phyloP scores from a whole-genome alignment of 2,329 filamentous ascomycete genomes.

The Lasiodiplodia sp. region DNA sequence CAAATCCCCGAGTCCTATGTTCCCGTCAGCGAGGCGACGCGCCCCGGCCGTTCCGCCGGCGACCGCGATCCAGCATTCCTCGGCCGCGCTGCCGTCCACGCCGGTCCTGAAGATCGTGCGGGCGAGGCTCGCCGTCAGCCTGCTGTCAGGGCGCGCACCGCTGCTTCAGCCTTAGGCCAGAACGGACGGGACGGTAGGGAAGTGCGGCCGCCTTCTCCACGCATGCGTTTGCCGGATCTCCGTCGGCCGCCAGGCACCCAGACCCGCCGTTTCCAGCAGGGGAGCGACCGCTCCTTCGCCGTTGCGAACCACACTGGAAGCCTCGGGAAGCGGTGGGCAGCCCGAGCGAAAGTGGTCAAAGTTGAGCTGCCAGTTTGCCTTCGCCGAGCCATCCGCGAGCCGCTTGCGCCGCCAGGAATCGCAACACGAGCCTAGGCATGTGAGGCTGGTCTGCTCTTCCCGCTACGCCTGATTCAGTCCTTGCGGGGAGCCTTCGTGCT shows the following conservation, averaged over 20 bases:
- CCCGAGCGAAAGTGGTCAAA: conserved; percentile 9
- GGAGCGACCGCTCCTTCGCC: conserved; percentile 8
- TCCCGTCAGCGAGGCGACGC: background rate
- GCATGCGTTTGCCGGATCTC: conserved; percentile 1
- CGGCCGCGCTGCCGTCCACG: background rate
- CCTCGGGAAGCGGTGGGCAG: conserved; percentile 4
- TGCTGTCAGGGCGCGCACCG: background rate
- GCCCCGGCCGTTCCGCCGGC: background rate
- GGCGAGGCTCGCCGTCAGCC: background rate
- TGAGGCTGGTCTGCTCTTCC: conserved; percentile 14
- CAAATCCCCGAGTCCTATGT: background rate
- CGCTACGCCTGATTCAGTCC: conserved; percentile 17
- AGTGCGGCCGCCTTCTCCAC: conserved; percentile 3
- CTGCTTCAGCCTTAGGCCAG: conserved; percentile 15
- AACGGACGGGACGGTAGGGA: conserved; percentile 2
- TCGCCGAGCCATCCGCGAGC: conserved; percentile 24
- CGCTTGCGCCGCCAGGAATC: conserved; percentile 11
- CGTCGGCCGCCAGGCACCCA: background rate
- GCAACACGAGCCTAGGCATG: conserved; percentile 12
- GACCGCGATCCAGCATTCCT: conserved; percentile 10
- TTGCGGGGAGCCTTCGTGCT: conserved; percentile 12
- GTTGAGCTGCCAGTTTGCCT: conserved; percentile 11
- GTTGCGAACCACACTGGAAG: background rate
- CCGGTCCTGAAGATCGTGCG: conserved; percentile 20
- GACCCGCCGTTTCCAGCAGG: conserved; percentile 21